Evolutionary conservation across 352 stramenopile genomes (phyloP).

Genomic region (Phytophthora pseudosyringae): DNA sequence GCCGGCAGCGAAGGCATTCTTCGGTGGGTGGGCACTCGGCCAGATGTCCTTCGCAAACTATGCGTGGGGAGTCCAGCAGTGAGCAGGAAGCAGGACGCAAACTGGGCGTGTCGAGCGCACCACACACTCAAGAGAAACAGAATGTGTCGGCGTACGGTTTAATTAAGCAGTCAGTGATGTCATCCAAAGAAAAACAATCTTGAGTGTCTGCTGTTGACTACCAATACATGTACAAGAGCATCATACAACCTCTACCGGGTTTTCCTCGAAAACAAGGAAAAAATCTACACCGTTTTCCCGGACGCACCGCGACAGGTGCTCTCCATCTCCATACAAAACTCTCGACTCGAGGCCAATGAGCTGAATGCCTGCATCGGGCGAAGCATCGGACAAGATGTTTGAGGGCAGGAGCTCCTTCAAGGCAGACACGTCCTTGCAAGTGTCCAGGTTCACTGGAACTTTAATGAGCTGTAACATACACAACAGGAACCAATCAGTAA

Average conservation of each 20-base stretch:
- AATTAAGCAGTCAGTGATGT: background rate
- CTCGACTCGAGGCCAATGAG: constrained; percentile 29
- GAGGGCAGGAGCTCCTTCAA: constrained; percentile 27
- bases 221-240: background rate
- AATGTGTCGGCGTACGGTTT: too few species aligned
- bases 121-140: too few species aligned
- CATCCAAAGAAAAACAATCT: background rate
- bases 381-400: constrained; percentile 21
- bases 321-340: constrained; percentile 21
- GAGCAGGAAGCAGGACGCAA: background rate
- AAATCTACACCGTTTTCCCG: constrained; percentile 32
- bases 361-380: constrained; percentile 18
- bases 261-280: constrained; percentile 36
- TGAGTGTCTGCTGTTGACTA: constrained; percentile 4
- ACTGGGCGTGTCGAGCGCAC: too few species aligned
- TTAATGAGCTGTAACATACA: constrained; percentile 26
- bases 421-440: constrained; percentile 25
- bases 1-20: constrained; percentile 15
- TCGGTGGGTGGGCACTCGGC: constrained; percentile 21
- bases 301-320: constrained; percentile 30
- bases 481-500: background rate
- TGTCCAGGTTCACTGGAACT: constrained; percentile 23
- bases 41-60: constrained; percentile 35
- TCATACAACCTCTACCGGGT: constrained; percentile 30
- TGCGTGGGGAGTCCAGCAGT: constrained; percentile 22